Percentiles rank a stretch among this genome's conserved stretches.
Conservation (phyloP, 2,329 filamentous ascomycete genomes). For the Diaporthe destruens region DNA sequence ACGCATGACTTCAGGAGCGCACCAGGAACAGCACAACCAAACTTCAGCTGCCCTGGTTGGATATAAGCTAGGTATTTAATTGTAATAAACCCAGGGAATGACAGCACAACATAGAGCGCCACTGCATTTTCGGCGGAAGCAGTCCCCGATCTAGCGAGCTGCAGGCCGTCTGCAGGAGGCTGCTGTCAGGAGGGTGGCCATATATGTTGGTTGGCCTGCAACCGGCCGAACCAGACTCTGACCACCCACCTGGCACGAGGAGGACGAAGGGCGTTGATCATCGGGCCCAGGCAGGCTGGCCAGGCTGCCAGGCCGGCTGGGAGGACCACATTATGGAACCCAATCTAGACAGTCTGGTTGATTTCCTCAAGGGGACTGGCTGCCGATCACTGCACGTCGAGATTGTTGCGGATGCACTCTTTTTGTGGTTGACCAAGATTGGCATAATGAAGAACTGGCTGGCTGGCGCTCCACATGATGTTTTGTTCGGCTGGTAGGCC, state of each 20-base stretch:
- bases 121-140: not conserved
- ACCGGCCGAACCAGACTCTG: constrained; percentile 12
- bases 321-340: constrained; percentile 28
- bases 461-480: not conserved
- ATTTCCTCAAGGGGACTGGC: constrained; percentile 28
- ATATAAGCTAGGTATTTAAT: not conserved
- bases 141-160: constrained; percentile 21
- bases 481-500: not conserved
- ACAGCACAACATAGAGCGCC: not conserved
- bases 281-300: constrained; percentile 20
- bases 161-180: constrained; percentile 36
- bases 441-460: not conserved
- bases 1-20: not conserved
- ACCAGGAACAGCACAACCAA: not conserved
- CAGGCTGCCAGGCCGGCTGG: constrained; percentile 14
- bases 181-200: constrained; percentile 34
- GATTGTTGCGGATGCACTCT: not conserved
- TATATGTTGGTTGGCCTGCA: constrained; percentile 6
- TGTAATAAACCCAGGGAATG: not conserved
- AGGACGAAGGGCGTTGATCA: constrained; percentile 14
- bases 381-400: constrained; percentile 23
- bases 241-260: constrained; percentile 6
- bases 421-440: constrained; percentile 18
- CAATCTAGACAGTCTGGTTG: constrained; percentile 27
- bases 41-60: not conserved